Base-by-base conservation (phyloP, 345 rosid species). In the Cardamine resedifolia region DNA sequence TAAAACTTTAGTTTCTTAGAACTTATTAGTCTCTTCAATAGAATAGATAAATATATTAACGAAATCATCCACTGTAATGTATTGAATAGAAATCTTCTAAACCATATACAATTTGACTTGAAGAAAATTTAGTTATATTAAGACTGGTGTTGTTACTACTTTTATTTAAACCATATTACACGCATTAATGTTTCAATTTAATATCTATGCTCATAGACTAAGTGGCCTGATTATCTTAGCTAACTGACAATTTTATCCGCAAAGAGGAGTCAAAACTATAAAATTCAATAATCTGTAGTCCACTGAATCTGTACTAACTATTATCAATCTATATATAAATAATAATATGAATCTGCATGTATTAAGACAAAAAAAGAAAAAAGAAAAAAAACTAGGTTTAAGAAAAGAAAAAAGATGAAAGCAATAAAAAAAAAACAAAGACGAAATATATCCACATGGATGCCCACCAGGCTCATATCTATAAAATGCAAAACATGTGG, bases 401-500 rank as follows among this genome's bases (percentile, higher is more conserved):
- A 33, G 57, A 15, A 12, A 44, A 44, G n/a, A n/a, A n/a, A n/a
- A n/a, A 57, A 73, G 39, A 34, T 34, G 39, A 10, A 34, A 34
- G 39, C 14, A 1, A 34, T 10, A 10, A 52, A 3, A 47, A 20
- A 33, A 12, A 20, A 36, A 26, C 6, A 24, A 75, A 64, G 23
- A 24, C 3, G 24, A 68, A 68, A 18, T 44, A n/a, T n/a, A n/a
- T n/a, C 70, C 74, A 75, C 74, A 75, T 75, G 78, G 73, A 60
- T 14, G 31, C 26, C 58, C 63, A 75, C 63, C 63, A 67, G 9
- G 60, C 49, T 75, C 68, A 52, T 43, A 15, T 68, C 79, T 68
- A 75, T 68, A 75, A 61, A 75, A 68, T 44, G 78, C 78, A 52
- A 67, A n/a, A n/a, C 66, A 74, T 66, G 77, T 74, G 67, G 44